Evolutionary conservation across 1,284 basidiomycete genomes (phyloP).

Genomic region (Schizophyllum commune): DNA sequence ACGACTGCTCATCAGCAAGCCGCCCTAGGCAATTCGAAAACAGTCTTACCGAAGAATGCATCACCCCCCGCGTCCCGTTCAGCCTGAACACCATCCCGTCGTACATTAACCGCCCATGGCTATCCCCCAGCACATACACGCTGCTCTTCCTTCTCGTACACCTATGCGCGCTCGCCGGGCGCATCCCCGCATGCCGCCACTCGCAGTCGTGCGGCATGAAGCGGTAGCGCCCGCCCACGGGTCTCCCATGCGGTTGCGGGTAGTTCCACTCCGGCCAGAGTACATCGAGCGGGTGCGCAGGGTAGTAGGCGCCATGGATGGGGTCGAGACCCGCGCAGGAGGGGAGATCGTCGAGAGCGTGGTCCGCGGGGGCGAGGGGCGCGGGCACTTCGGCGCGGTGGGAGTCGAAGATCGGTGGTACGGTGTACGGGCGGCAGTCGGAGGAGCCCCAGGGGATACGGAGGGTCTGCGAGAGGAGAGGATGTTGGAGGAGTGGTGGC

Average conservation of each 20-base stretch:
- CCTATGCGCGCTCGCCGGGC: neutral
- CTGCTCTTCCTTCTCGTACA: neutral
- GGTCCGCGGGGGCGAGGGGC: neutral
- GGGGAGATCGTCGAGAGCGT: neutral
- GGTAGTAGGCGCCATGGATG: neutral
- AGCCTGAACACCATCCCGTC: neutral
- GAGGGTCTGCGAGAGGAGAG: neutral
- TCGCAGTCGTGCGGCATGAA: neutral
- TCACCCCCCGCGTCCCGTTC: neutral
- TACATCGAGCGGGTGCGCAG: neutral
- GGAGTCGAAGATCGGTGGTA: neutral
- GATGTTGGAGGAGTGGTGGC: neutral
- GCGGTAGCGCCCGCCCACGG: neutral
- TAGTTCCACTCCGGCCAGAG: neutral
- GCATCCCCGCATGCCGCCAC: neutral
- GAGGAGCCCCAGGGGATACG: neutral
- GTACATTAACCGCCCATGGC: neutral
- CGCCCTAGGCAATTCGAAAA: too few relatives aligned
- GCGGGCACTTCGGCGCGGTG: neutral
- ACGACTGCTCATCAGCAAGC: neutral
- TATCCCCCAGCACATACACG: neutral
- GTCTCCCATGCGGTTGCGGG: neutral
- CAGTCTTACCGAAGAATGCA: neutral
- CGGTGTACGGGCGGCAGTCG: neutral
- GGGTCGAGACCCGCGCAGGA: neutral